Evolutionary conservation across 1,284 basidiomycete species (phyloP).

Genomic region (Thecaphora frezii): DNA sequence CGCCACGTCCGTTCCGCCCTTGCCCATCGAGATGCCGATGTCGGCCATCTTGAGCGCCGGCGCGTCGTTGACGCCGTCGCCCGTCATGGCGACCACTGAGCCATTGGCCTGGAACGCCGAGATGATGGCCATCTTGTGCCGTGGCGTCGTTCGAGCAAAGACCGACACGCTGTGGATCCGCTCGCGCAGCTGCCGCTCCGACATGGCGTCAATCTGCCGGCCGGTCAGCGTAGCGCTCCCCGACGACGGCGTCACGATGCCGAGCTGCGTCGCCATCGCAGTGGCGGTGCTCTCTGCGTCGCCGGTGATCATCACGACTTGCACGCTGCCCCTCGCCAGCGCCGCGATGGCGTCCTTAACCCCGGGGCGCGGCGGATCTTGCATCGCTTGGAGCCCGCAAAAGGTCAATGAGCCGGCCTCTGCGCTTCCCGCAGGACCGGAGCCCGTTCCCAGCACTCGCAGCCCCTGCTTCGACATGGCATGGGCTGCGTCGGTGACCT

Average conservation of each 20-base stretch:
- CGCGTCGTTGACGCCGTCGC: constrained; percentile 96
- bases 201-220: constrained; percentile 74
- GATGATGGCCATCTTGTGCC: constrained; percentile 96
- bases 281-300: constrained; percentile 89
- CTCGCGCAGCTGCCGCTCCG: constrained; percentile 76
- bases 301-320: constrained; percentile 97
- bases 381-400: constrained; percentile 90
- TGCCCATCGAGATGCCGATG: constrained; percentile 96
- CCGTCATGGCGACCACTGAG: constrained; percentile 93
- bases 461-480: constrained; percentile 75
- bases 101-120: constrained; percentile 86
- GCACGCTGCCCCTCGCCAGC: constrained; percentile 81
- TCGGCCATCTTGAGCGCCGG: constrained; percentile 97
- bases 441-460: constrained; percentile 86
- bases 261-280: constrained; percentile 84
- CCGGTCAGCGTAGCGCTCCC: constrained; percentile 71
- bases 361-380: constrained; percentile 88
- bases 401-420: constrained; percentile 72
- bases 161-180: constrained; percentile 78
- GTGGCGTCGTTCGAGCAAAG: constrained; percentile 90
- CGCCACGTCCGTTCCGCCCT: constrained; percentile 93
- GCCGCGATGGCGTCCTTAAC: constrained; percentile 83
- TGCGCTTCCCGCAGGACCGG: constrained; percentile 62
- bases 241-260: constrained; percentile 62
- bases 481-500: constrained; percentile 72